Conservation (phyloP, 306 rosid species). For the Elaeagnus macrophylla region DNA sequence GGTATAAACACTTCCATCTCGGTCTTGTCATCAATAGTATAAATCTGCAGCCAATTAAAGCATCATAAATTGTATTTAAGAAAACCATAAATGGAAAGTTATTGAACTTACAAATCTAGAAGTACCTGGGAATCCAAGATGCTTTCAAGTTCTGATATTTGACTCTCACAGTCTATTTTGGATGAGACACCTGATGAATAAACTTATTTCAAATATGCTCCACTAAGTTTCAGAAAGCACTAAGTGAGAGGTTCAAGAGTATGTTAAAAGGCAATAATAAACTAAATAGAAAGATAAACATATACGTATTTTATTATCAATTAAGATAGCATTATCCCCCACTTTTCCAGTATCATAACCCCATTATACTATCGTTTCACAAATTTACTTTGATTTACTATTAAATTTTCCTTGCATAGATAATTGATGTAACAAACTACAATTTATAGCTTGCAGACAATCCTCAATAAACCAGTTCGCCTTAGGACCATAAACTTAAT, state of each 20-base stretch:
- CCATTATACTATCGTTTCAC: too few relatives aligned
- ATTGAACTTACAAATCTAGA: neutral
- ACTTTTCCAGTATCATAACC: too few relatives aligned
- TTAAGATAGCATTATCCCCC: too few relatives aligned
- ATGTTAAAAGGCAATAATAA: too few relatives aligned
- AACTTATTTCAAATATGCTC: neutral
- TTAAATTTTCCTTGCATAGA: too few relatives aligned
- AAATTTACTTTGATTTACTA: too few relatives aligned
- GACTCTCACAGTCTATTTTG: constrained; percentile 51
- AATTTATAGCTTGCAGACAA: too few relatives aligned
- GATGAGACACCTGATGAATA: constrained; percentile 59
- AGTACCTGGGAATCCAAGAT: constrained; percentile 69
- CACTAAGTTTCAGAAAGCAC: neutral
- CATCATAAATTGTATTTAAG: constrained; percentile 6
- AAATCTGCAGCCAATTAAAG: constrained; percentile 35
- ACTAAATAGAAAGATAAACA: too few relatives aligned
- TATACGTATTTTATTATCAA: too few relatives aligned
- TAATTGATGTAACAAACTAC: too few relatives aligned
- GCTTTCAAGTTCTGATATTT: constrained; percentile 68
- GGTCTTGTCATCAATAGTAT: constrained; percentile 53
- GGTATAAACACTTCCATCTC: constrained; percentile 52
- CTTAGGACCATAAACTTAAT: too few relatives aligned
- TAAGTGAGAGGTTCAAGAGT: neutral
- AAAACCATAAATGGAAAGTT: constrained; percentile 7
- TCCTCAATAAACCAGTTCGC: too few relatives aligned